phyloP scores from a whole-genome alignment of 768 basidiomycete species.

The Amanita inopinata region DNA sequence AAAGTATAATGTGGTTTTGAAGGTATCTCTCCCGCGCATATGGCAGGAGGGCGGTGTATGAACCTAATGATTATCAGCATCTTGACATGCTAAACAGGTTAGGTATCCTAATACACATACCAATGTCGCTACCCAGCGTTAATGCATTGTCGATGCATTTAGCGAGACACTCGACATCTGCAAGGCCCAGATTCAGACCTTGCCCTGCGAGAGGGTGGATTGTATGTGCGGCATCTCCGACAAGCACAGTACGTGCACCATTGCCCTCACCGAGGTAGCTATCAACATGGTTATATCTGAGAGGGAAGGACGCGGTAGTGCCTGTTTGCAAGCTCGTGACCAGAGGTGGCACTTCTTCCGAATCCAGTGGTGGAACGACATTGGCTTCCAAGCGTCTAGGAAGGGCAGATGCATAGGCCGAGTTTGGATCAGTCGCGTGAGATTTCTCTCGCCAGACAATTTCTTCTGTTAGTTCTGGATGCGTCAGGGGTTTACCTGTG shows the following conservation, averaged over 20 bases:
- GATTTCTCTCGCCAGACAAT: slow-evolving; percentile 66
- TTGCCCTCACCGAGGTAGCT: slow-evolving; percentile 69
- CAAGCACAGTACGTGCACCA: slow-evolving; percentile 67
- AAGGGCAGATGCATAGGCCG: slow-evolving; percentile 48
- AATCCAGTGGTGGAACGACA: slow-evolving; percentile 53
- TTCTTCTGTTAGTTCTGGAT: slow-evolving; percentile 45
- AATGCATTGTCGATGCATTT: slow-evolving; percentile 52
- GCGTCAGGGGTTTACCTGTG: slow-evolving; percentile 35
- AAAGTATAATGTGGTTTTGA: slow-evolving; percentile 78
- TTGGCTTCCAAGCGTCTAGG: slow-evolving; percentile 16
- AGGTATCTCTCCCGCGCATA: slow-evolving; percentile 81
- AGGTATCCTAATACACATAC: slow-evolving; percentile 38
- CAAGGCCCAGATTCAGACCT: slow-evolving; percentile 90
- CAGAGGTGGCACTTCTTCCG: slow-evolving; percentile 63
- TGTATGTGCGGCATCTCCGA: slow-evolving; percentile 95
- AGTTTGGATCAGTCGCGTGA: slow-evolving; percentile 53
- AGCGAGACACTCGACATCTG: slow-evolving; percentile 68
- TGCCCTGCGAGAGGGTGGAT: slow-evolving; percentile 94
- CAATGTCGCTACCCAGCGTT: slow-evolving; percentile 70
- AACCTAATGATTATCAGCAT: slow-evolving; percentile 36
- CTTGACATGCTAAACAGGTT: no score
- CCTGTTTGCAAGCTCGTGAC: slow-evolving; percentile 61
- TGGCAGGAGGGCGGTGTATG: slow-evolving; percentile 59
- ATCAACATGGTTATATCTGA: slow-evolving; percentile 81
- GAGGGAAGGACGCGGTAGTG: slow-evolving; percentile 82